Percentiles rank a stretch among this genome's conserved stretches.
These are phyloP conservation scores for Botryotinia convoluta DNA, from an alignment of 2,329 filamentous ascomycete genomes.

Conservation along the genomic window DNA sequence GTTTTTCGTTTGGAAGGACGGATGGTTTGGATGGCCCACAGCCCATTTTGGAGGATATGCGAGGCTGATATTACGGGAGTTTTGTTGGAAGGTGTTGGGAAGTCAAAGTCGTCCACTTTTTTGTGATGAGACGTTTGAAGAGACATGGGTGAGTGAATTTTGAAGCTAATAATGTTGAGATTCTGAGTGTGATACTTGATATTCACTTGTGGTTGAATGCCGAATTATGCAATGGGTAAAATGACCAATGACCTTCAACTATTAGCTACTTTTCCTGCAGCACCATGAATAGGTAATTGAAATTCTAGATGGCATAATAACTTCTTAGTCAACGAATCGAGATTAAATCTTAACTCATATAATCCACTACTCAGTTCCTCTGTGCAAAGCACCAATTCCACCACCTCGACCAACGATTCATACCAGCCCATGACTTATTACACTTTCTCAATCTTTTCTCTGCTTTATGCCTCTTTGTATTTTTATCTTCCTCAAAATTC, in stretches of 20 bases:
- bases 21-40: background rate
- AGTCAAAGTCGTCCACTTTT: too few relatives aligned
- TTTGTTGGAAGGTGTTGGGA: background rate
- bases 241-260: background rate
- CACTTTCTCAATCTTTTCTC: background rate
- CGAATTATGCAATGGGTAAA: background rate
- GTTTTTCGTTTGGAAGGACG: too few relatives aligned
- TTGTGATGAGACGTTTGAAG: background rate
- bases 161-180: too few relatives aligned
- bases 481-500: accelerated
- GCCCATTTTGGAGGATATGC: background rate
- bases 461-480: background rate
- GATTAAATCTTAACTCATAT: background rate
- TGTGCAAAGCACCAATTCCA: background rate
- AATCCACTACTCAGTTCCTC: background rate
- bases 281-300: background rate
- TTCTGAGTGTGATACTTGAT: background rate
- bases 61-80: background rate
- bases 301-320: background rate
- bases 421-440: background rate
- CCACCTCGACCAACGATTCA: background rate
- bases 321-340: too few relatives aligned
- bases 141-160: background rate
- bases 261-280: background rate
- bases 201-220: background rate